phyloP scores from a whole-genome alignment of 352 stramenopile genomes.

The Pythium rhizo-oryzae region DNA sequence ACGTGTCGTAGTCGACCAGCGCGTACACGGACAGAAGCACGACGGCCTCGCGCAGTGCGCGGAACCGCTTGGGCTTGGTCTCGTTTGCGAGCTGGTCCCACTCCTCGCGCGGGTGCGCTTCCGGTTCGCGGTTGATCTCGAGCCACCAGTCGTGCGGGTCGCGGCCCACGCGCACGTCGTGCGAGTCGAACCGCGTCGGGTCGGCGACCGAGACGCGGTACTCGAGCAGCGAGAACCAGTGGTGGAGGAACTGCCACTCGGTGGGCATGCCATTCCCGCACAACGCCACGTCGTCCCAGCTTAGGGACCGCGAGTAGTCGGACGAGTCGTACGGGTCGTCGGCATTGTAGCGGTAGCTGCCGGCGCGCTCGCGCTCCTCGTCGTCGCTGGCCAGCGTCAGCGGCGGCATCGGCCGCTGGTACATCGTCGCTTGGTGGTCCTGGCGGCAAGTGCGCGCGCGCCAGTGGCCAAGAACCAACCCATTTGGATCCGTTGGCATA shows the following conservation, averaged over 20 bases:
- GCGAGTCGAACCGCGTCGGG: background rate
- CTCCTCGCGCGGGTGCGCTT: background rate
- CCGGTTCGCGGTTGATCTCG: background rate
- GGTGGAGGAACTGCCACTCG: background rate
- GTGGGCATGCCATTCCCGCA: background rate
- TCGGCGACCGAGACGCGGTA: background rate
- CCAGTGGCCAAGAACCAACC: too few relatives aligned
- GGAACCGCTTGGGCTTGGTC: background rate
- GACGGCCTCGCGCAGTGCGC: background rate
- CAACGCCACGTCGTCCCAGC: too few relatives aligned
- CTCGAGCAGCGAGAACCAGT: background rate
- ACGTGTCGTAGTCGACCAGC: background rate
- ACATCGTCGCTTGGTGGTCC: too few relatives aligned
- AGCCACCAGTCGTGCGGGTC: slow-evolving; percentile 1
- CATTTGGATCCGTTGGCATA: too few relatives aligned
- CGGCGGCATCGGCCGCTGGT: too few relatives aligned
- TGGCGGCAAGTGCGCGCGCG: too few relatives aligned
- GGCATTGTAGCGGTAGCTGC: too few relatives aligned
- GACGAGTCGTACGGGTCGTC: too few relatives aligned
- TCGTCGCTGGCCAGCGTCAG: too few relatives aligned
- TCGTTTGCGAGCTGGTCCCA: background rate
- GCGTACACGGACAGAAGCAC: background rate
- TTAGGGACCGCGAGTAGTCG: too few relatives aligned
- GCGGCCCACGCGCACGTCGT: slow-evolving; percentile 5
- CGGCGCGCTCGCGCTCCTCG: too few relatives aligned